Percentiles rank a stretch among this genome's conserved stretches.
These are phyloP conservation scores for Trichoderma oligosporum DNA, from an alignment of 2,329 filamentous ascomycete genomes.

Conservation along the genomic window DNA sequence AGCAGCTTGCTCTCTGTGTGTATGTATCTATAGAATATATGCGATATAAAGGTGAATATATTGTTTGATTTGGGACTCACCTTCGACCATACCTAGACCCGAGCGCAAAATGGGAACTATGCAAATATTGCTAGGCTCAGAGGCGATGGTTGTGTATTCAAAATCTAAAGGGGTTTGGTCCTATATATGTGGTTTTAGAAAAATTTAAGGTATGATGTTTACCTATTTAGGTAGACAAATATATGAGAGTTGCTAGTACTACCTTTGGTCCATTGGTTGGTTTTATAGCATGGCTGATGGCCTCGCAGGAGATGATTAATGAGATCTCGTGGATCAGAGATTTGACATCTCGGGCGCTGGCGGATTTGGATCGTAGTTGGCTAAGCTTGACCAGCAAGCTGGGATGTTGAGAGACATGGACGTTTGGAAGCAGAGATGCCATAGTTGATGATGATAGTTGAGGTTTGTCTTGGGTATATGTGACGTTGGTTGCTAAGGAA, in stretches of 20 bases:
- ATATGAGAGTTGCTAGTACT: slow-evolving; percentile 29
- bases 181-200: slow-evolving; percentile 42
- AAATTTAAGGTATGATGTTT: background rate
- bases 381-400: slow-evolving; percentile 85
- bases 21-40: too few species aligned
- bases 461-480: too few species aligned
- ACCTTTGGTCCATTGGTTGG: slow-evolving; percentile 61
- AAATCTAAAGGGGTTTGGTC: slow-evolving; percentile 75
- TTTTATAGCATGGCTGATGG: slow-evolving; percentile 62
- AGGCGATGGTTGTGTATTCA: slow-evolving; percentile 62
- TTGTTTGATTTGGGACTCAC: slow-evolving; percentile 37
- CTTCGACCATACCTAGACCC: slow-evolving; percentile 86
- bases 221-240: background rate
- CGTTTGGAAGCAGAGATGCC: slow-evolving; percentile 52
- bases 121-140: slow-evolving; percentile 65
- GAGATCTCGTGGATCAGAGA: slow-evolving; percentile 81
- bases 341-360: slow-evolving; percentile 72
- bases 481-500: background rate
- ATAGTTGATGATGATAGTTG: slow-evolving; percentile 26
- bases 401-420: slow-evolving; percentile 80
- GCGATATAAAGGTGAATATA: too few species aligned
- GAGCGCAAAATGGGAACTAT: slow-evolving; percentile 91
- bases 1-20: too few species aligned
- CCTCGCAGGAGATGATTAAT: slow-evolving; percentile 77
- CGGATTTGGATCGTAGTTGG: slow-evolving; percentile 72